phyloP scores from a whole-genome alignment of 306 rosid species.

The Quercus variabilis region DNA sequence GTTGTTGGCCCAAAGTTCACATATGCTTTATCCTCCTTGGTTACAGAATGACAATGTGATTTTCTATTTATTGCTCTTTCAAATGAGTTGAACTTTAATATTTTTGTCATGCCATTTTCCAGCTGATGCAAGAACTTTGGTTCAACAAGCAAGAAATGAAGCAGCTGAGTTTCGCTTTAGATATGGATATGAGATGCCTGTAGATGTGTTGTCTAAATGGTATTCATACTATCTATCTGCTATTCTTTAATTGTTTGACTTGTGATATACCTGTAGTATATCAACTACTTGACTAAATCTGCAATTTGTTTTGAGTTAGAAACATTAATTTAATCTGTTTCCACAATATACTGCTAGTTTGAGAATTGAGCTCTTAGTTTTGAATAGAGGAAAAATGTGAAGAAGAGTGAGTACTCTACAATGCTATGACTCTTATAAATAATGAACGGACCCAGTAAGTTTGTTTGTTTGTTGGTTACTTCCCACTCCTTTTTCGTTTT shows the following conservation, averaged over 20 bases:
- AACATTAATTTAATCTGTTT: neutral
- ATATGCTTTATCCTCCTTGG: constrained; percentile 16
- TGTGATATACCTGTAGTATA: neutral
- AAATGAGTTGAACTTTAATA: neutral
- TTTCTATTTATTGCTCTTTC: neutral
- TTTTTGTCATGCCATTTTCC: constrained; percentile 26
- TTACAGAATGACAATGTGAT: neutral
- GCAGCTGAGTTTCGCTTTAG: constrained; percentile 96
- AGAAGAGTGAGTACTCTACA: no score
- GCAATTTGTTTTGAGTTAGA: neutral
- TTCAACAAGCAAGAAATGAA: constrained; percentile 96
- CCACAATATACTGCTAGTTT: neutral
- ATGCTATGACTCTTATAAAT: no score
- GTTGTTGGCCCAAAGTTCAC: constrained; percentile 4
- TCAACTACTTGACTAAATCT: neutral
- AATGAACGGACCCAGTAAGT: no score
- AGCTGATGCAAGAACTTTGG: constrained; percentile 98
- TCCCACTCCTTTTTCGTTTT: no score
- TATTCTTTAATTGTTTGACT: neutral
- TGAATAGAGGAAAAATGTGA: no score
- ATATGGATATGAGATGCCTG: constrained; percentile 96
- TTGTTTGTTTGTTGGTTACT: no score
- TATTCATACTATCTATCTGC: constrained; percentile 2
- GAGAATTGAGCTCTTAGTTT: no score
- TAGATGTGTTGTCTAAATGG: constrained; percentile 87